Evolutionary conservation across 306 rosid genomes (phyloP).

Genomic region (Trifolium dubium): DNA sequence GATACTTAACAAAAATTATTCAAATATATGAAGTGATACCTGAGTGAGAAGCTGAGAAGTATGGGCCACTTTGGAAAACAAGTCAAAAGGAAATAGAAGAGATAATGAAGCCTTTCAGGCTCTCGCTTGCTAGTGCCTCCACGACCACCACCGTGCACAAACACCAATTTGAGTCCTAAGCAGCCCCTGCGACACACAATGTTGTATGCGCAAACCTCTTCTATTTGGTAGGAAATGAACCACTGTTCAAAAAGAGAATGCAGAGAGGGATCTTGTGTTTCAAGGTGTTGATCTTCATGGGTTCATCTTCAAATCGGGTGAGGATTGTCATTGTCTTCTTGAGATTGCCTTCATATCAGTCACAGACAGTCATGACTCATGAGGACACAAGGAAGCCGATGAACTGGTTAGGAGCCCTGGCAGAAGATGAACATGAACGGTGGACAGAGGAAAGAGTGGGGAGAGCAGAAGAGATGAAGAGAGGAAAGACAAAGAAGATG

Average conservation of each 20-base stretch:
- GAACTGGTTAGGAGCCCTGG: neutral
- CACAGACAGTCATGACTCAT: neutral
- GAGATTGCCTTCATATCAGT: neutral
- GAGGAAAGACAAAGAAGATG: neutral
- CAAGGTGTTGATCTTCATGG: neutral
- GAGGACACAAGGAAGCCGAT: neutral
- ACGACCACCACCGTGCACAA: neutral
- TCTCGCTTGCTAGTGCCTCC: neutral
- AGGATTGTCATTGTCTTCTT: neutral
- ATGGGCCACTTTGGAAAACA: neutral
- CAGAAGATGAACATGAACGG: neutral
- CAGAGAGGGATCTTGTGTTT: neutral
- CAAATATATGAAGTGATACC: neutral
- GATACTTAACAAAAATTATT: neutral
- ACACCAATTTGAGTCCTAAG: neutral
- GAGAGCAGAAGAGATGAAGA: neutral
- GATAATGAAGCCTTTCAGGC: neutral
- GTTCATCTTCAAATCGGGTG: neutral
- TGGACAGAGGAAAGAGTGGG: neutral
- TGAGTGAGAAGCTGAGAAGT: neutral
- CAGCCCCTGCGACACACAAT: neutral
- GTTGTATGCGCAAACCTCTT: neutral
- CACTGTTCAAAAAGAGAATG: neutral
- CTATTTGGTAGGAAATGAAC: neutral
- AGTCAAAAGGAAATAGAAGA: neutral